Evolutionary conservation across 306 rosid genomes (phyloP), one percentile per base, ranked within the genome.

Genomic region (Casuarina equisetifolia): DNA sequence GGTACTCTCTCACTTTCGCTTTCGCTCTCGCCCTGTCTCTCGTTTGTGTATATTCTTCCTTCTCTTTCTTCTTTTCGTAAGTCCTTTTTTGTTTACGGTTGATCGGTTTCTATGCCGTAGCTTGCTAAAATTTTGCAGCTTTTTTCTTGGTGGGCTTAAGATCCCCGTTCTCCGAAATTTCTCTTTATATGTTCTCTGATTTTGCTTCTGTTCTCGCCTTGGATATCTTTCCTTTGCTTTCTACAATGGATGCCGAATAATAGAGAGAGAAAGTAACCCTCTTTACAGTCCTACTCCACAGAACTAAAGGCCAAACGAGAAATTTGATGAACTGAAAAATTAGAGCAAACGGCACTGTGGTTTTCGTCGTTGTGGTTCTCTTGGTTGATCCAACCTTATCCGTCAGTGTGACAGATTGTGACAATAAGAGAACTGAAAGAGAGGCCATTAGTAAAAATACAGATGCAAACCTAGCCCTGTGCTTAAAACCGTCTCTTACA

Each of bases 1-100:
- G 99, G 94, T 90, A 77, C 70, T 62, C 73, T 69, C 39, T 63
- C 84, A 72, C 71, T 69, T 32, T 61, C 70, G 45, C 71, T 69
- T 32, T 61, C 70, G 45, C 68, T 35, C 58, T 74, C 32, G 32
- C 32, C 32, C 51, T 44, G 50, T 59, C 42, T 32, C 78, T 4
- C 58, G 77, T 71, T 20, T 13, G 8, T 70, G 42, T 38, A 16
- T 40, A 1, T 36, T 6, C 6, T 50, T 25, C 16, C 38, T 51
- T 72, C 2, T n/a, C 1, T 36, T 75, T 49, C 3, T 70, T 80
- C 70, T 48, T 67, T 4, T 44, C 54, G 32, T 25, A 61, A 59
- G 12, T 45, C 66, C 6, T n/a, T 3, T n/a, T 51, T 17, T 17
- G n/a, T 51, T 51, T 51, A 16, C 15, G 57, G 57, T 51, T 2